These are phyloP conservation scores for Paecilomyces variotii DNA, from an alignment of 2,329 filamentous ascomycete genomes.

Conservation along the genomic window DNA sequence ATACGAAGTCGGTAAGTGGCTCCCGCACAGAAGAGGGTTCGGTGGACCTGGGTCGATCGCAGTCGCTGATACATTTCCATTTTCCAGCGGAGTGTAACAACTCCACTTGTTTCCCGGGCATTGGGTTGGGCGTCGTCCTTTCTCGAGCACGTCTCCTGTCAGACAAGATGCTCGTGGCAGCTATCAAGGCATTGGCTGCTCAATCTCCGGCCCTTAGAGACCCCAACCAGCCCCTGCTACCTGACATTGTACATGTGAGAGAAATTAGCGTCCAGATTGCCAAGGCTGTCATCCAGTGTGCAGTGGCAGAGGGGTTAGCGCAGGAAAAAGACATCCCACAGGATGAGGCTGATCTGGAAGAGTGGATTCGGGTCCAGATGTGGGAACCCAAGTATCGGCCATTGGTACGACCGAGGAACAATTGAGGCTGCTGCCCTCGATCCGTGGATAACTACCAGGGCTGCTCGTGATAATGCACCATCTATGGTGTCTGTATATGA, in stretches of 20 bases:
- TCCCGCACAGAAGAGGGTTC: slow-evolving; percentile 5
- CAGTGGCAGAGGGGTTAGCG: slow-evolving; percentile 61
- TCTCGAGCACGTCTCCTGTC: slow-evolving; percentile 59
- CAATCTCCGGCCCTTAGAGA: slow-evolving; percentile 64
- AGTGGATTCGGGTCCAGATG: slow-evolving; percentile 36
- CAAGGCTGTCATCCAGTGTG: slow-evolving; percentile 62
- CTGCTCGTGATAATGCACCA: not conserved
- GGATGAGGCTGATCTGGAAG: slow-evolving; percentile 24
- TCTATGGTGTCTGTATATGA: not conserved
- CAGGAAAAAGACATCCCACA: slow-evolving; percentile 58
- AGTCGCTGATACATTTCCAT: not conserved
- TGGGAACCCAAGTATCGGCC: slow-evolving; percentile 32
- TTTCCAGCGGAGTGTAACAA: slow-evolving; percentile 78
- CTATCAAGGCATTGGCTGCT: slow-evolving; percentile 63
- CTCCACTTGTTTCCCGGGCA: slow-evolving; percentile 75
- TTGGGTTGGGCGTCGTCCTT: slow-evolving; percentile 71
- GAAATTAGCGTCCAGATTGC: slow-evolving; percentile 73
- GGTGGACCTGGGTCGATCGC: not conserved
- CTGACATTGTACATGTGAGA: slow-evolving; percentile 66
- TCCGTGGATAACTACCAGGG: not conserved
- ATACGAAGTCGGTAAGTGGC: slow-evolving; percentile 45
- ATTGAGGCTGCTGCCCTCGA: not conserved
- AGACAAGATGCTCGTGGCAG: slow-evolving; percentile 74
- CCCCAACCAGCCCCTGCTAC: slow-evolving; percentile 58
- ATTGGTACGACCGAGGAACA: slow-evolving; percentile 10